Conservation (phyloP, 371 early-diverging fungal species). For the Mortierella sp. region DNA sequence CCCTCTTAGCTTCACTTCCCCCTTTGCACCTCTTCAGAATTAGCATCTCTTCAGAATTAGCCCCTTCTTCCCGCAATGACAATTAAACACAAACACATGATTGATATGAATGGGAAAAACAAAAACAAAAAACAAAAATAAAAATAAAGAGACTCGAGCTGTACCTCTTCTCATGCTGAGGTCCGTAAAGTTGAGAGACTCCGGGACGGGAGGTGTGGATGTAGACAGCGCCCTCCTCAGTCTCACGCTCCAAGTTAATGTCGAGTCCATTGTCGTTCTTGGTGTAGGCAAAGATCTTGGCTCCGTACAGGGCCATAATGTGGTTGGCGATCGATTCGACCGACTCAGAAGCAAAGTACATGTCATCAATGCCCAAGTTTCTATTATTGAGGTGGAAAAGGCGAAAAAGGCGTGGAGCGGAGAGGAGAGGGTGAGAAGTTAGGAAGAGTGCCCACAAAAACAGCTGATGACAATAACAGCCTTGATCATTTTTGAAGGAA, state of each 20-base stretch:
- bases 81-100: conserved; percentile 1
- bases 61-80: not conserved
- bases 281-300: conserved; percentile 94
- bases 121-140: not conserved
- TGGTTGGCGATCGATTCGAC: conserved; percentile 95
- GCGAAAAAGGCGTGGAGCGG: too few species aligned
- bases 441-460: not conserved
- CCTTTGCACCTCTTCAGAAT: not conserved
- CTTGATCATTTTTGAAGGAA: not conserved
- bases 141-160: not conserved
- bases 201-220: conserved; percentile 97
- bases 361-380: conserved; percentile 97
- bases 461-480: not conserved
- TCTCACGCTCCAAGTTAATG: conserved; percentile 93
- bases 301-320: conserved; percentile 97
- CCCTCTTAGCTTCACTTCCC: not conserved
- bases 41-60: not conserved
- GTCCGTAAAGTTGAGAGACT: conserved; percentile 89
- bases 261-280: conserved; percentile 89
- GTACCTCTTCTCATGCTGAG: conserved; percentile 90
- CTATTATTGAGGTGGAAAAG: conserved; percentile 56
- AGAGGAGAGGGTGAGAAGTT: not conserved
- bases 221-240: conserved; percentile 93
- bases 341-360: conserved; percentile 95
- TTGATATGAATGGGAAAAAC: not conserved